Evolutionary conservation across 306 rosid species (phyloP).

Genomic region (Corylus heterophylla): DNA sequence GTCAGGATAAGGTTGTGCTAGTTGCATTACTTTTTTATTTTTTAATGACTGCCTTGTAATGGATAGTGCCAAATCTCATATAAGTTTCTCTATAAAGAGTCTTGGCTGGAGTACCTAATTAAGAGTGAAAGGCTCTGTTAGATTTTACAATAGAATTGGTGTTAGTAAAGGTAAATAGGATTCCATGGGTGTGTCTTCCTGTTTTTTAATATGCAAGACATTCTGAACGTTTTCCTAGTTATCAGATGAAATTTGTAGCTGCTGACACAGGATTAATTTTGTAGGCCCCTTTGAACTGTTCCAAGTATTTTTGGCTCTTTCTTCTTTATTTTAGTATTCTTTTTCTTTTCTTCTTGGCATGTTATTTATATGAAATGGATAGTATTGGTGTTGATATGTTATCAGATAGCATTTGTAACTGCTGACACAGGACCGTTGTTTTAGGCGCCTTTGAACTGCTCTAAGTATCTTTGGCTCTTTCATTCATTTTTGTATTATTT

Average conservation of each 20-base stretch:
- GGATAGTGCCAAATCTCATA: not conserved
- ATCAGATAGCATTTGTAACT: not conserved
- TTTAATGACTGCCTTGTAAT: not conserved
- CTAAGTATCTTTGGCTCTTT: not conserved
- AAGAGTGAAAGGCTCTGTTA: not conserved
- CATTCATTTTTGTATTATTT: not conserved
- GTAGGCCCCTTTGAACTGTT: too few species aligned
- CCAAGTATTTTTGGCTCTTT: too few species aligned
- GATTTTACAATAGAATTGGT: not conserved
- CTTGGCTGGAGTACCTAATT: not conserved
- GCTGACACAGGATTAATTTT: too few species aligned
- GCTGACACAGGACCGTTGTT: not conserved
- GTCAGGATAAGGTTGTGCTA: not conserved
- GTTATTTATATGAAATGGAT: too few species aligned
- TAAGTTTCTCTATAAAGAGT: not conserved
- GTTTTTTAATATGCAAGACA: not conserved
- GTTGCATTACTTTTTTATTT: not conserved
- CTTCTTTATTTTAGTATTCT: too few species aligned
- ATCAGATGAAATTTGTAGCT: too few species aligned
- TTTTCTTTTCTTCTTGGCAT: too few species aligned
- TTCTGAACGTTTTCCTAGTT: not conserved
- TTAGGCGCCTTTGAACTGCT: not conserved
- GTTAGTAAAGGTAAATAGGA: not conserved
- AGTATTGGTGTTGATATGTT: not conserved
- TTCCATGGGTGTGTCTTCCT: not conserved